Evolutionary conservation across 1,284 basidiomycete species (phyloP), one percentile per base, ranked within the genome.

Genomic region (Prillingera fragicola): DNA sequence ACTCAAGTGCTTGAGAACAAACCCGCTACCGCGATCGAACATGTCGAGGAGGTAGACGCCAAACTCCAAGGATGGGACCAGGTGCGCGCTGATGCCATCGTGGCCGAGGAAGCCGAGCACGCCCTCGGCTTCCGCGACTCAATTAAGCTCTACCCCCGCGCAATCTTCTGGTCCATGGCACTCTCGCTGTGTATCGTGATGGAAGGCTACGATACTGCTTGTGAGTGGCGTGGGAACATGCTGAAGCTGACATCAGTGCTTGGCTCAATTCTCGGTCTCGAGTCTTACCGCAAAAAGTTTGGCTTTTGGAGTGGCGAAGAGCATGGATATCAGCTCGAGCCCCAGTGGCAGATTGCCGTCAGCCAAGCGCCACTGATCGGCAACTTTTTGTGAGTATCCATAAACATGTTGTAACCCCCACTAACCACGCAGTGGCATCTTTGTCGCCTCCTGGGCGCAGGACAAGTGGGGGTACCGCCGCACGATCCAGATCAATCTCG

Each of bases 111-210:
- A n/a, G n/a, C n/a, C 8, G 27, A 29, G 27, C 27, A 29, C 27
- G 27, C 27, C 8, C 27, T 29, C 8, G 15, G 27, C 27, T 29
- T 29, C 27, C 27, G 27, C 27, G 27, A 29, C 14, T 13, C 27
- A 6, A 15, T 15, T 13, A 13, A 15, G 14, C 14, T 15, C 9
- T 29, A 29, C 9, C 27, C 27, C 27, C 15, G 27, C 14, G 27
- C 27, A 13, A 46, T 41, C 23, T 37, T 48, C 21, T 42, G 34
- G 27, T 43, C 48, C 62, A 34, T 42, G 31, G 34, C 39, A 40
- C 40, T 48, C 12, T 42, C 40, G 10, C 26, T 42, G 14, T 38
- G 38, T 7, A 33, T 48, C 8, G 33, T 48, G 27, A 48, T 48
- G 45, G 45, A 48, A 17, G 45, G 40, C 18, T 41, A 34, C 25